Percentiles rank a stretch among this genome's conserved stretches.
phyloP scores from a whole-genome alignment of 1,139 yeast species.

The Yamadazyma atmosphaerica region DNA sequence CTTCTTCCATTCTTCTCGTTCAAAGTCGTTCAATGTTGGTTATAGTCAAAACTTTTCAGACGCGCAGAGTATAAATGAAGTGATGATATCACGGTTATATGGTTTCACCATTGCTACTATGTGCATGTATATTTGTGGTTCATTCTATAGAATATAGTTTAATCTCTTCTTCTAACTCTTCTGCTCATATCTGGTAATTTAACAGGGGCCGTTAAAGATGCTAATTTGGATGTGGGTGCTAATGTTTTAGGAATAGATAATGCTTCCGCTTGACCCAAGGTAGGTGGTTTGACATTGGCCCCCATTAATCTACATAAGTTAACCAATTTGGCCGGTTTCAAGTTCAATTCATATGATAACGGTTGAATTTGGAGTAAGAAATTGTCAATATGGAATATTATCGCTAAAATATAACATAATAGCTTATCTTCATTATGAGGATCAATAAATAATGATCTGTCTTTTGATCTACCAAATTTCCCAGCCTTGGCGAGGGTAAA shows the following conservation, averaged over 20 bases:
- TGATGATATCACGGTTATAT: no score
- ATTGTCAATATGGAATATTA: conserved; percentile 73
- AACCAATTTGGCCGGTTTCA: conserved; percentile 74
- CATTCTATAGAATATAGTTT: no score
- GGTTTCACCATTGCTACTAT: no score
- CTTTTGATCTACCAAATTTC: conserved; percentile 70
- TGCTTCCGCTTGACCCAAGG: conserved; percentile 82
- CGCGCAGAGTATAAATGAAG: no score
- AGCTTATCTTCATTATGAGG: conserved; percentile 87
- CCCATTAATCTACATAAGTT: conserved; percentile 81
- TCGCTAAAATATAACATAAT: conserved; percentile 72
- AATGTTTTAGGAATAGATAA: conserved; percentile 70
- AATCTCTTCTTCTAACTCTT: conserved; percentile 50
- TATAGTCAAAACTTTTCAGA: no score
- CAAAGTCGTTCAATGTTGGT: no score
- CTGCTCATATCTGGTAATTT: conserved; percentile 81
- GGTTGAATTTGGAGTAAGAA: conserved; percentile 78
- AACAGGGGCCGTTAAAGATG: conserved; percentile 84
- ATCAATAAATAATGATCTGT: conserved; percentile 72
- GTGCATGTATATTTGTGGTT: not conserved
- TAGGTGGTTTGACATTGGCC: conserved; percentile 70
- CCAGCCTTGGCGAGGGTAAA: conserved; percentile 70
- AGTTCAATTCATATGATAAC: conserved; percentile 78
- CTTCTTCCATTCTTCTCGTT: not conserved
- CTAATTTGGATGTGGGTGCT: conserved; percentile 73